phyloP scores from a whole-genome alignment of 1,284 basidiomycete species.

The Microbotryum intermedium region DNA sequence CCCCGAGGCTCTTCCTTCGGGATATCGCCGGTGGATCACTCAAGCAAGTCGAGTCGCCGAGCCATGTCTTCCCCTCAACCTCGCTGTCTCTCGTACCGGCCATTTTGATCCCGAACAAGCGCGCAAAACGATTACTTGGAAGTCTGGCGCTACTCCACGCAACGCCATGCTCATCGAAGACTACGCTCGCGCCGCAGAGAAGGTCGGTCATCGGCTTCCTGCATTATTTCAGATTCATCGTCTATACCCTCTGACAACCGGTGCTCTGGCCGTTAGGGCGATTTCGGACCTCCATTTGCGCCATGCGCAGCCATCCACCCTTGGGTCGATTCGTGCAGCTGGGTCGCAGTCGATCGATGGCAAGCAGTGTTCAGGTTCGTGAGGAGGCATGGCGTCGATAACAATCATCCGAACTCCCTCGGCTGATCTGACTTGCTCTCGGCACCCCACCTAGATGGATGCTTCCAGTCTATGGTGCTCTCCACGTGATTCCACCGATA shows the following conservation, averaged over 20 bases:
- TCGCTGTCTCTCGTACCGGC: conserved; percentile 41
- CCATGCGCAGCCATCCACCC: conserved; percentile 71
- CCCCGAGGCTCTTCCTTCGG: conserved; percentile 71
- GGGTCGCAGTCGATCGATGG: conserved; percentile 57
- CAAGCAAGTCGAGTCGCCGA: conserved; percentile 58
- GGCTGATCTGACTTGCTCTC: not conserved
- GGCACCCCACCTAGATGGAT: conserved; percentile 51
- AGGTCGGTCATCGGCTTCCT: not conserved
- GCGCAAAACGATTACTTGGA: conserved; percentile 48
- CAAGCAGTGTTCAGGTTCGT: conserved; percentile 57
- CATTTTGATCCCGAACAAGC: conserved; percentile 52
- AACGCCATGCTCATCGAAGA: conserved; percentile 27
- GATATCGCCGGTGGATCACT: conserved; percentile 62
- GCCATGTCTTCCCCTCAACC: conserved; percentile 56
- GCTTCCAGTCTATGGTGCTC: conserved; percentile 65
- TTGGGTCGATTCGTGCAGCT: conserved; percentile 58
- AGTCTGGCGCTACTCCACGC: conserved; percentile 42
- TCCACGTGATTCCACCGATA: conserved; percentile 70
- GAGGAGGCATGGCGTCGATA: no score
- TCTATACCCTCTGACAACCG: not conserved
- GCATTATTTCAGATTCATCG: not conserved
- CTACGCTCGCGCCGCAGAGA: conserved; percentile 16
- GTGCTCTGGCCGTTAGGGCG: conserved; percentile 5
- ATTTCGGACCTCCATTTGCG: conserved; percentile 48
- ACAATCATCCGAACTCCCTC: no score